Percentiles rank a stretch among this genome's conserved stretches.
Conservation (phyloP, 352 stramenopile species). For the Phytopythium oedochilum region DNA sequence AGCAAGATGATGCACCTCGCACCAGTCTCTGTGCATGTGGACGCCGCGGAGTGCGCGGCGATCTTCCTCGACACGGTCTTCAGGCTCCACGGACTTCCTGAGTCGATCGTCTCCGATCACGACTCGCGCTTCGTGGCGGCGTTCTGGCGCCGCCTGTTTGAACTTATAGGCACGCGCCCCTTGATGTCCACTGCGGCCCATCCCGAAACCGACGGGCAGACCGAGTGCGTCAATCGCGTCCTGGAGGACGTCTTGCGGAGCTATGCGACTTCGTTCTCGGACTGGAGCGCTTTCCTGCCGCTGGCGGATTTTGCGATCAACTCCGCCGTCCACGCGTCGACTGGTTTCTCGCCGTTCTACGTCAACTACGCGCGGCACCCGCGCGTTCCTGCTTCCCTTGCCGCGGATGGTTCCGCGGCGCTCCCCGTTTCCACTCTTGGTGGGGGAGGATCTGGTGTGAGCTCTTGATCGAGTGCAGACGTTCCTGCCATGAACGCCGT, state of each 20-base stretch:
- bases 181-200: conserved; percentile 18
- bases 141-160: conserved; percentile 16
- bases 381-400: no score
- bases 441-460: no score
- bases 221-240: conserved; percentile 16
- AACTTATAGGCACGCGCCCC: conserved; percentile 7
- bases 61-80: conserved; percentile 25
- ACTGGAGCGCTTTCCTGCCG: conserved; percentile 14
- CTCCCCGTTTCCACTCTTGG: no score
- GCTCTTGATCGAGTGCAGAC: no score
- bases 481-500: no score
- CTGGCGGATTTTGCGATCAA: conserved; percentile 20
- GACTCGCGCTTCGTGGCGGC: conserved; percentile 6
- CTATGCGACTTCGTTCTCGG: no score
- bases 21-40: conserved; percentile 2
- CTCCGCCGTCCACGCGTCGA: conserved; percentile 16
- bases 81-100: conserved; percentile 12
- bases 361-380: conserved; percentile 12
- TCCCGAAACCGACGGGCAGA: conserved; percentile 23
- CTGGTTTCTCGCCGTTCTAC: conserved; percentile 16
- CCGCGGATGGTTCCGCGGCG: no score
- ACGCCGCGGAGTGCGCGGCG: conserved; percentile 8
- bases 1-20: conserved; percentile 25
- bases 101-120: conserved; percentile 5
- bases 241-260: conserved; percentile 15